Conservation (phyloP, 495 filamentous ascomycete species). For the Penicillium canescens region DNA sequence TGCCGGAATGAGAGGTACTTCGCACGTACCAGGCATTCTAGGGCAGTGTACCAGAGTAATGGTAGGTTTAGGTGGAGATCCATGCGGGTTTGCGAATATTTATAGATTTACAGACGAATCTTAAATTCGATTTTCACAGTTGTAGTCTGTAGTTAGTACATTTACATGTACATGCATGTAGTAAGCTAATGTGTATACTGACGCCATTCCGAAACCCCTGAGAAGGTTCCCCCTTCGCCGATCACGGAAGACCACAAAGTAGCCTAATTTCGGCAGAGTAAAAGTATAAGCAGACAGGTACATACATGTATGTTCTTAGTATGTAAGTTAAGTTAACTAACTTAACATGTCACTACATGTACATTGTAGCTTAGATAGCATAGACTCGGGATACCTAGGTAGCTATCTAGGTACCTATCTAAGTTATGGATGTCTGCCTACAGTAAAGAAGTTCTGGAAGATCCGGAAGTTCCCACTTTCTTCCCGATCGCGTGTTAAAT, state of each 20-base stretch:
- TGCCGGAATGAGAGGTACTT: neutral
- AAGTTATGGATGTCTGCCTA: no score
- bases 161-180: neutral
- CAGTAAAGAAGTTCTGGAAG: conserved; percentile 3
- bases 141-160: no score
- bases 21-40: neutral
- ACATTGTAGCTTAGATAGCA: neutral
- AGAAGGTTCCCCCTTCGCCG: conserved; percentile 8
- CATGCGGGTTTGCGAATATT: conserved; percentile 8
- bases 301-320: neutral
- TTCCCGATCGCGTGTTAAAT: conserved; percentile 4
- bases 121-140: neutral
- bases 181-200: neutral
- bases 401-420: neutral
- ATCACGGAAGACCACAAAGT: conserved; percentile 4
- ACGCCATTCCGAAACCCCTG: conserved; percentile 5
- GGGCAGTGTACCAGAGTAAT: no score
- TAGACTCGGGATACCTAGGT: no score
- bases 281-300: neutral
- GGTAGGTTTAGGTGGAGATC: conserved; percentile 7
- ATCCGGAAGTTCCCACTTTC: conserved; percentile 9
- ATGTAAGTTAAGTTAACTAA: neutral
- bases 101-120: conserved; percentile 7
- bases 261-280: neutral
- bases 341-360: neutral